Evolutionary conservation across 768 basidiomycete genomes (phyloP).

Genomic region (Suillus subaureus): DNA sequence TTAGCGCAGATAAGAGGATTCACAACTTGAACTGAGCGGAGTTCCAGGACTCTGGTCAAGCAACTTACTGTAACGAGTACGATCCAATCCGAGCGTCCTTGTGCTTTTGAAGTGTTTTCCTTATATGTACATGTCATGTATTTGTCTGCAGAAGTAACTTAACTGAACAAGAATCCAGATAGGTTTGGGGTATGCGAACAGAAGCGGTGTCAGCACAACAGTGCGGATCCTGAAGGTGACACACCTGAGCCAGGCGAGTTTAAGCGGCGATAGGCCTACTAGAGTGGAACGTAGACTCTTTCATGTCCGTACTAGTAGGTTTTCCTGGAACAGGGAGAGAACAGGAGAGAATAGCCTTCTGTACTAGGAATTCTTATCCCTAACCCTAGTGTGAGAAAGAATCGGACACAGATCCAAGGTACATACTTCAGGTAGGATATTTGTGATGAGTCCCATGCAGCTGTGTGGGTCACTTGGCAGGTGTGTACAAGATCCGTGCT

Average conservation of each 20-base stretch:
- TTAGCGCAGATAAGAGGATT: background rate
- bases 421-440: background rate
- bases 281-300: background rate
- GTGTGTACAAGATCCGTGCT: conserved; percentile 1
- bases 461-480: background rate
- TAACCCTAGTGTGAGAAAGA: background rate
- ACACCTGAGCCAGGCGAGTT: background rate
- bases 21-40: conserved; percentile 1
- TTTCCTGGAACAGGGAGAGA: background rate
- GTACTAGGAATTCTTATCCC: background rate
- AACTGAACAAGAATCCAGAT: background rate
- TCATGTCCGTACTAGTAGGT: conserved; percentile 2
- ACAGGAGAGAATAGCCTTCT: background rate
- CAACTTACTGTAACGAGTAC: background rate
- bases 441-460: background rate
- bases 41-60: background rate
- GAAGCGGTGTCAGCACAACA: conserved; percentile 2
- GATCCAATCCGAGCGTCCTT: background rate
- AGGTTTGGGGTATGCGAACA: background rate
- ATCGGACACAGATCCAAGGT: background rate
- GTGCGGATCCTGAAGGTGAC: background rate
- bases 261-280: conserved; percentile 1
- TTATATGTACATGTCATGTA: conserved; percentile 4
- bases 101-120: background rate
- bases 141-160: background rate